Percentiles rank a stretch among this genome's conserved stretches.
phyloP scores from a whole-genome alignment of 108 stramenopile genomes.

The Nitzschia palea region DNA sequence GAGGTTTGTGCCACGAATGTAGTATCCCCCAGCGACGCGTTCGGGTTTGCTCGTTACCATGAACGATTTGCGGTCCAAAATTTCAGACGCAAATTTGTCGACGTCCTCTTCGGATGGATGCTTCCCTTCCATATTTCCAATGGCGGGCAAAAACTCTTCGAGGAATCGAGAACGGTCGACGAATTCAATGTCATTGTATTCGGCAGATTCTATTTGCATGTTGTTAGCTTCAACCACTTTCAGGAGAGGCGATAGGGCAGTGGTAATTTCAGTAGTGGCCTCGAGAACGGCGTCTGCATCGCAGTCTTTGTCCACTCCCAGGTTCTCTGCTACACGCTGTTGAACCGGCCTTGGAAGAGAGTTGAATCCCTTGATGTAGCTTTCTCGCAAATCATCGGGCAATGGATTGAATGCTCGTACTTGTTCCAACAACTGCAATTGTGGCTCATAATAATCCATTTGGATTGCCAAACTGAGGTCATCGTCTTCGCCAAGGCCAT shows the following conservation, averaged over 20 bases:
- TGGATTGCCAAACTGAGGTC: constrained; percentile 32
- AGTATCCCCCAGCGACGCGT: constrained; percentile 64
- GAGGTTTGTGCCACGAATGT: constrained; percentile 56
- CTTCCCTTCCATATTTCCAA: constrained; percentile 43
- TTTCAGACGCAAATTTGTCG: constrained; percentile 35
- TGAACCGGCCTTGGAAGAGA: constrained; percentile 15
- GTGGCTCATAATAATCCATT: constrained; percentile 40
- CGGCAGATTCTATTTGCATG: constrained; percentile 6
- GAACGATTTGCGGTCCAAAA: constrained; percentile 51
- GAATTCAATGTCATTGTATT: constrained; percentile 59
- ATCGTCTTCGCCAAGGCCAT: constrained; percentile 9
- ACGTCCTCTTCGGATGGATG: constrained; percentile 52
- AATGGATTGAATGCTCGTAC: constrained; percentile 16
- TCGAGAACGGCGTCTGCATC: constrained; percentile 16
- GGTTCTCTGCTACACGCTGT: not conserved
- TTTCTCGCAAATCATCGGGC: constrained; percentile 35
- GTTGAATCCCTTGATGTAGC: constrained; percentile 16
- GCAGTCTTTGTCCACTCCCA: constrained; percentile 12
- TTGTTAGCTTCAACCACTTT: constrained; percentile 12
- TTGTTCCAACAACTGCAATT: constrained; percentile 44
- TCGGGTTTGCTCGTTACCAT: constrained; percentile 69
- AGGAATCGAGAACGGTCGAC: constrained; percentile 57
- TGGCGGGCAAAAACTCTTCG: constrained; percentile 50
- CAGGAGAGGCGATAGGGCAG: constrained; percentile 1
- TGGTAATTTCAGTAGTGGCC: not conserved